Percentiles rank a stretch among this genome's conserved stretches.
Evolutionary conservation across 768 basidiomycete genomes (phyloP).

Genomic region (Pleurotus platypus): DNA sequence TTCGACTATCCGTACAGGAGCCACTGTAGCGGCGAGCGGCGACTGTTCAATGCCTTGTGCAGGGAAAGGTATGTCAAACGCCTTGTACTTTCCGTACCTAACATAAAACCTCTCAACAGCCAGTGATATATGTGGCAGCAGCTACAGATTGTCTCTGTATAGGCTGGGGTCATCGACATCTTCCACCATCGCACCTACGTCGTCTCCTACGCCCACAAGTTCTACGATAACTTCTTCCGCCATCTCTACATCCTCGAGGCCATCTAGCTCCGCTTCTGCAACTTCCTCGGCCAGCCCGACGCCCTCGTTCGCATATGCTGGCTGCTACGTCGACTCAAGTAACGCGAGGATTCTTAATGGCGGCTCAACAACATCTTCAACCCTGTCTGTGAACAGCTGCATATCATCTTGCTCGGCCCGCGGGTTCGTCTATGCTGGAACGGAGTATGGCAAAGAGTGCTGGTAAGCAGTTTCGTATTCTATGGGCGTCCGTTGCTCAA

Average conservation of each 20-base stretch:
- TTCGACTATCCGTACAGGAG: too few relatives aligned
- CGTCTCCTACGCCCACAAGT: background rate
- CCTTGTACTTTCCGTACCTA: too few relatives aligned
- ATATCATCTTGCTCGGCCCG: slow-evolving; percentile 20
- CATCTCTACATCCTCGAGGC: background rate
- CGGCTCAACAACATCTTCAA: background rate
- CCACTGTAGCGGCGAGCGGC: too few relatives aligned
- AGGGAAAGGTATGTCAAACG: too few relatives aligned
- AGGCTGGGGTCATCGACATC: background rate
- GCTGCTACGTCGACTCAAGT: background rate
- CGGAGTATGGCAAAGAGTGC: slow-evolving; percentile 30
- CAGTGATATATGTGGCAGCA: too few relatives aligned
- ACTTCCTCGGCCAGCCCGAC: background rate
- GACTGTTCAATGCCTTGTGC: too few relatives aligned
- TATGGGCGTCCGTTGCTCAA: too few relatives aligned
- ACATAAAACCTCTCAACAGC: too few relatives aligned
- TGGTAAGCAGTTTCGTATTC: slow-evolving; percentile 15
- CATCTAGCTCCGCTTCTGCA: too few relatives aligned
- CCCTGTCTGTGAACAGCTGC: slow-evolving; percentile 26
- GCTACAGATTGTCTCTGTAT: too few relatives aligned
- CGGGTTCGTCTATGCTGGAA: slow-evolving; percentile 26
- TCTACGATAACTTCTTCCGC: background rate
- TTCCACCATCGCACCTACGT: background rate
- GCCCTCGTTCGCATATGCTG: background rate
- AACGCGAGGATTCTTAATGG: background rate